These are phyloP conservation scores for Mycena sanguinolenta DNA, from an alignment of 768 basidiomycete genomes.

Conservation along the genomic window DNA sequence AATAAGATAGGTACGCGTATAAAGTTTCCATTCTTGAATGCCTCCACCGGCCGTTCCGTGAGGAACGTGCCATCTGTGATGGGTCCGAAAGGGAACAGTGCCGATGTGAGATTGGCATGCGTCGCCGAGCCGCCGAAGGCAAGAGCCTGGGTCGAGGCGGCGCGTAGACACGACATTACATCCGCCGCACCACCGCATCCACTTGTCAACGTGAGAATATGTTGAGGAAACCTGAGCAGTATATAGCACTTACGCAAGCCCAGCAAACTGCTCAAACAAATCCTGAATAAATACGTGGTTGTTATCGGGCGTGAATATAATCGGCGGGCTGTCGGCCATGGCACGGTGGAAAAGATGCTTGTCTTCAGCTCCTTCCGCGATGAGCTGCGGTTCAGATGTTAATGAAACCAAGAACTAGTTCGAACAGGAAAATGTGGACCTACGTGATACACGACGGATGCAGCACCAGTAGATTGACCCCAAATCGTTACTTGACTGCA, in stretches of 20 bases:
- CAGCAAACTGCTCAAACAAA: not conserved
- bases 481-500: conserved; percentile 4
- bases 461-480: conserved; percentile 1
- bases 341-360: not conserved
- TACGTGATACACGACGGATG: not conserved
- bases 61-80: not conserved
- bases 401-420: not conserved
- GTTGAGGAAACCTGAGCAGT: not conserved
- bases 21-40: not conserved
- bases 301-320: not conserved
- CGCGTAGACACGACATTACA: conserved; percentile 1
- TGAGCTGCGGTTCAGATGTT: not conserved
- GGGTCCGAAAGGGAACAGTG: not conserved
- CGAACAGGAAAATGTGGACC: not conserved
- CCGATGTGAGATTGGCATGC: not conserved
- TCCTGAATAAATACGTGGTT: not conserved
- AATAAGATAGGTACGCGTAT: not conserved
- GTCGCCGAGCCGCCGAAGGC: not conserved
- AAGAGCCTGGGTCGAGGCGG: not conserved
- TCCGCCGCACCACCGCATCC: not conserved
- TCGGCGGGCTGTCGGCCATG: not conserved
- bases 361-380: not conserved
- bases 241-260: not conserved
- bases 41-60: conserved; percentile 4
- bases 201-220: not conserved